These are phyloP conservation scores for Alternaria tenuissima DNA, from an alignment of 2,329 filamentous ascomycete species.

Conservation along the genomic window DNA sequence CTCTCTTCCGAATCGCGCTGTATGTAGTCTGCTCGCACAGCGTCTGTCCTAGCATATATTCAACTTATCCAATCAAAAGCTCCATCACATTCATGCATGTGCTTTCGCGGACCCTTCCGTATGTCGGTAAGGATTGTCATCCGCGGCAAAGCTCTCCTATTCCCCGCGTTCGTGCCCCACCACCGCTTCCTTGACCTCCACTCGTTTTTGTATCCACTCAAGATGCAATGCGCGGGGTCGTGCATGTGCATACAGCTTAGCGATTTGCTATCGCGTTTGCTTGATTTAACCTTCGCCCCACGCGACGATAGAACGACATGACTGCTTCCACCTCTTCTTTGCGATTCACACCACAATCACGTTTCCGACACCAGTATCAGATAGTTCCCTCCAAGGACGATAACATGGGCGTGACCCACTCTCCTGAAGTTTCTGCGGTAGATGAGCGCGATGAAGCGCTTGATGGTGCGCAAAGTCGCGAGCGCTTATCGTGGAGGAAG, in stretches of 20 bases:
- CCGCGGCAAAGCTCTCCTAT: too few species aligned
- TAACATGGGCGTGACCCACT: constrained; percentile 3
- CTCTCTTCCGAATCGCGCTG: too few species aligned
- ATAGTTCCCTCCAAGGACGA: constrained; percentile 28
- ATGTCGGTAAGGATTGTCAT: too few species aligned
- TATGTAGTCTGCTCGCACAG: too few species aligned
- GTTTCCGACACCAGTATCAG: constrained; percentile 23
- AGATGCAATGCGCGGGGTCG: too few species aligned
- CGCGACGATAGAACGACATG: not conserved
- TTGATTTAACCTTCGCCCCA: not conserved
- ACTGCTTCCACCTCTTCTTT: not conserved
- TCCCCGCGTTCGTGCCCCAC: too few species aligned
- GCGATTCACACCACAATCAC: not conserved
- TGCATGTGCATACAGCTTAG: not conserved
- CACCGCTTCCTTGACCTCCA: too few species aligned
- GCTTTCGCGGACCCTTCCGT: rapidly evolving
- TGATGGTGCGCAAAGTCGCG: not conserved
- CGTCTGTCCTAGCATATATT: too few species aligned
- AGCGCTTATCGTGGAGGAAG: constrained; percentile 19
- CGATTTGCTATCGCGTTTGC: not conserved
- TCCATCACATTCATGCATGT: too few species aligned
- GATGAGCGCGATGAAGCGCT: not conserved
- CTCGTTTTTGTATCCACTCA: too few species aligned
- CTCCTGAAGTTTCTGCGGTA: constrained; percentile 2
- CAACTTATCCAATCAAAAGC: too few species aligned